Evolutionary conservation across 192 early-diverging fungal genomes (phyloP).

Genomic region (Entomortierella beljakovae): DNA sequence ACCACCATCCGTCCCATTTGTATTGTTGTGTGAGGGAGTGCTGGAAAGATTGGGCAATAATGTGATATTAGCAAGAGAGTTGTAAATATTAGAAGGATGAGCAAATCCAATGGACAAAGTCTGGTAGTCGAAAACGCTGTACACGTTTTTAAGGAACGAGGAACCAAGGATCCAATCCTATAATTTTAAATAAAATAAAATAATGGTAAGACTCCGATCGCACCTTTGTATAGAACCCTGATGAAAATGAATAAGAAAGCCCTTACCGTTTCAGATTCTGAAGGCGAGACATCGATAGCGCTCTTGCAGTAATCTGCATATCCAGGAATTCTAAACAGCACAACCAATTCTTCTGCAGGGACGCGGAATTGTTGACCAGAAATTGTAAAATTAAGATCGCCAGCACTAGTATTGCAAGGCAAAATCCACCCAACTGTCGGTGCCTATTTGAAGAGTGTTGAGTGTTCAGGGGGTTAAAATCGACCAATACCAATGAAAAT

Average conservation of each 20-base stretch:
- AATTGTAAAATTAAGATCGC: constrained; percentile 51
- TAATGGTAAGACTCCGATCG: too few relatives aligned
- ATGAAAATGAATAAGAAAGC: too few relatives aligned
- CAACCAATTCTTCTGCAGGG: constrained; percentile 41
- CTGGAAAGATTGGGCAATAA: constrained; percentile 37
- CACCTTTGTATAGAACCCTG: too few relatives aligned
- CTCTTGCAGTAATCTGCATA: constrained; percentile 54
- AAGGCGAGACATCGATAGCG: constrained; percentile 31
- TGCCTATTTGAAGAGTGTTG: constrained; percentile 1
- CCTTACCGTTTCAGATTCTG: constrained; percentile 23
- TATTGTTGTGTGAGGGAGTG: constrained; percentile 4
- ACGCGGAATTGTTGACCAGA: constrained; percentile 38
- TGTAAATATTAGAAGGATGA: constrained; percentile 49
- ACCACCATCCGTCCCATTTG: constrained; percentile 18
- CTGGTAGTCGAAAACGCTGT: constrained; percentile 47
- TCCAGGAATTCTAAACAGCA: constrained; percentile 44
- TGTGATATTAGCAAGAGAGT: constrained; percentile 35
- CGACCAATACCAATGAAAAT: not conserved
- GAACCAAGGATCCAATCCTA: constrained; percentile 49
- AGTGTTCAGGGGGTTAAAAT: not conserved
- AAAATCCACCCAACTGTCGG: constrained; percentile 50
- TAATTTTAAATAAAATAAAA: constrained; percentile 5
- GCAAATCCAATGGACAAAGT: constrained; percentile 30
- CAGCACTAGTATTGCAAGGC: constrained; percentile 46
- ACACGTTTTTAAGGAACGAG: constrained; percentile 49